Evolutionary conservation across 345 rosid genomes (phyloP).

Genomic region (Carallia pectinifolia): DNA sequence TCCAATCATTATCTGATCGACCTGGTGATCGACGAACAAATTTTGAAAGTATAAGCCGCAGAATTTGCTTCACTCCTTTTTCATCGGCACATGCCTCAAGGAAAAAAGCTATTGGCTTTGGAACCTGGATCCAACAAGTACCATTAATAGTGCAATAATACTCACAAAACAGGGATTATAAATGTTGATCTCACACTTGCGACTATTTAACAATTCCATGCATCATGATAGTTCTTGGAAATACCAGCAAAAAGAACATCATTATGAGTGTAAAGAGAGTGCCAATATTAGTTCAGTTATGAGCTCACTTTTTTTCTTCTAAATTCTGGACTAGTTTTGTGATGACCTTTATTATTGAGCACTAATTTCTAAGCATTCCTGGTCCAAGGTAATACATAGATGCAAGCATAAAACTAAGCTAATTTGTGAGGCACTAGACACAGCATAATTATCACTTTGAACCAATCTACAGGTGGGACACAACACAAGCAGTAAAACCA

Average conservation of each 20-base stretch:
- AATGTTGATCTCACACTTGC: too few species aligned
- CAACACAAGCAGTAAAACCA: not conserved
- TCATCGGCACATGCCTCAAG: slow-evolving; percentile 77
- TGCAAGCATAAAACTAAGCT: not conserved
- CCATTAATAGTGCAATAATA: slow-evolving; percentile 4
- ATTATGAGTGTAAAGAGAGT: not conserved
- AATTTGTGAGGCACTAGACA: not conserved
- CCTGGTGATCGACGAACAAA: slow-evolving; percentile 80
- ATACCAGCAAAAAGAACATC: not conserved
- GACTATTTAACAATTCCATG: not conserved
- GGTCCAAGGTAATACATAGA: not conserved
- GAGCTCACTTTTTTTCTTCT: not conserved
- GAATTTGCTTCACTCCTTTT: slow-evolving; percentile 83
- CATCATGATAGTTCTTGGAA: slow-evolving; percentile 1
- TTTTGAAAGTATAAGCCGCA: slow-evolving; percentile 92
- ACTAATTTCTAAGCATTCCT: not conserved
- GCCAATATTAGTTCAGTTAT: not conserved
- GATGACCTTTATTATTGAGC: not conserved
- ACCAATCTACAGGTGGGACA: not conserved
- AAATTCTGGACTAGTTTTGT: not conserved
- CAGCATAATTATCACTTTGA: not conserved
- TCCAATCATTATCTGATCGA: slow-evolving; percentile 94
- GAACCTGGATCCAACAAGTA: slow-evolving; percentile 55
- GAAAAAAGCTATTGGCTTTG: slow-evolving; percentile 76
- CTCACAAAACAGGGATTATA: not conserved